phyloP scores from a whole-genome alignment of 2,329 filamentous ascomycete genomes.

The Colletotrichum viniferum region DNA sequence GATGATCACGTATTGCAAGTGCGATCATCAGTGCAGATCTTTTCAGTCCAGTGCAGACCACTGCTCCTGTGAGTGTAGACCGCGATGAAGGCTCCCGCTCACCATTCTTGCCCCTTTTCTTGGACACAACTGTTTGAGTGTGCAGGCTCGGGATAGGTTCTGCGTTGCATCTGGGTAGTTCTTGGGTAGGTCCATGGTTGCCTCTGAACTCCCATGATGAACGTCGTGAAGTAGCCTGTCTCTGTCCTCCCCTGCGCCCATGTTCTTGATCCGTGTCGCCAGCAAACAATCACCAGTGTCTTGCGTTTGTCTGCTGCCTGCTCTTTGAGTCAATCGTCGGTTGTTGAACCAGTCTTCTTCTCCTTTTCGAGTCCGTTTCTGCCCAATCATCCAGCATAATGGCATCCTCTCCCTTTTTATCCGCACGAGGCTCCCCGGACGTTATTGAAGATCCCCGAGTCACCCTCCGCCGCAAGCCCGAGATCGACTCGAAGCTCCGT shows the following conservation, averaged over 20 bases:
- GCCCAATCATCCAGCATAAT: neutral
- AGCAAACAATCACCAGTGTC: neutral
- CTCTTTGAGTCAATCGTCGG: neutral
- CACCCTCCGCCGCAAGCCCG: neutral
- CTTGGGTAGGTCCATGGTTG: neutral
- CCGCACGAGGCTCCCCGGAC: neutral
- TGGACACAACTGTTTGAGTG: neutral
- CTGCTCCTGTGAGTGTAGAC: neutral
- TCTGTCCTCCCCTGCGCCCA: neutral
- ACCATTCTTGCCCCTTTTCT: neutral
- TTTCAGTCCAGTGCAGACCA: neutral
- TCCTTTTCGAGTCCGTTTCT: neutral
- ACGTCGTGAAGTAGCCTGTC: neutral
- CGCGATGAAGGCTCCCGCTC: neutral
- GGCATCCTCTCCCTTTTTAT: neutral
- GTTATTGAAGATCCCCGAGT: neutral
- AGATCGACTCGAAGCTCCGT: neutral
- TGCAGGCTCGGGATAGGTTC: neutral
- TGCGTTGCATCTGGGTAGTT: neutral
- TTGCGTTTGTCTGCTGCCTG: neutral
- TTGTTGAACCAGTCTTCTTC: neutral
- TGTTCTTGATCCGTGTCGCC: neutral
- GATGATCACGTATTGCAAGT: neutral
- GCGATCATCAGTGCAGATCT: neutral
- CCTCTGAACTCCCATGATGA: neutral